Evolutionary conservation across 2,329 filamentous ascomycete genomes (phyloP).

Genomic region (Myotisia sp.): DNA sequence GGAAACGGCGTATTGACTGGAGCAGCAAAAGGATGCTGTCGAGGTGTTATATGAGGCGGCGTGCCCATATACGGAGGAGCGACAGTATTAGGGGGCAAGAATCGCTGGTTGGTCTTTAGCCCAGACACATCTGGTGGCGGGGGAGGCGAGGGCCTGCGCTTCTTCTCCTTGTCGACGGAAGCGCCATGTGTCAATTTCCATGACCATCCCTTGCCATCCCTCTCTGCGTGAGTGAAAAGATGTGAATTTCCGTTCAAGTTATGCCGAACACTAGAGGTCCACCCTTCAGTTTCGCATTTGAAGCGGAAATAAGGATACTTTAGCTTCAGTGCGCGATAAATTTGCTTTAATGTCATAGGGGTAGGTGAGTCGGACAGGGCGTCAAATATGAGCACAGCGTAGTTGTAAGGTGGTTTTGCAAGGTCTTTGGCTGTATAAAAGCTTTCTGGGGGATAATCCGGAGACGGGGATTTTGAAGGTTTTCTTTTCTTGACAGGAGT

Average conservation of each 20-base stretch:
- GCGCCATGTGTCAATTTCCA: slow-evolving; percentile 47
- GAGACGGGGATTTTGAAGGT: slow-evolving; percentile 45
- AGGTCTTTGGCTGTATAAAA: slow-evolving; percentile 50
- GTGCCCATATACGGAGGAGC: slow-evolving; percentile 22
- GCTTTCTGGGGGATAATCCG: slow-evolving; percentile 44
- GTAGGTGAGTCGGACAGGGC: slow-evolving; percentile 43
- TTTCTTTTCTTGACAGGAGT: slow-evolving; percentile 38
- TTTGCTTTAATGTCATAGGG: slow-evolving; percentile 50
- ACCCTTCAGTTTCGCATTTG: slow-evolving; percentile 49
- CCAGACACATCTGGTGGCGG: slow-evolving; percentile 20
- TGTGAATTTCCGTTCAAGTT: slow-evolving; percentile 45
- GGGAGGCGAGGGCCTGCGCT: slow-evolving; percentile 34
- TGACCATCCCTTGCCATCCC: slow-evolving; percentile 48
- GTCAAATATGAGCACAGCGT: slow-evolving; percentile 50
- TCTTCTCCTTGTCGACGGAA: slow-evolving; percentile 45
- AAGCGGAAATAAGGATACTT: slow-evolving; percentile 49
- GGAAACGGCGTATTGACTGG: slow-evolving; percentile 8
- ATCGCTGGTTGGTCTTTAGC: slow-evolving; percentile 25
- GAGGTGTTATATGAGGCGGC: slow-evolving; percentile 15
- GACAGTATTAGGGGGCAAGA: slow-evolving; percentile 24
- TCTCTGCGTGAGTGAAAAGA: slow-evolving; percentile 47
- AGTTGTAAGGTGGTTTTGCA: slow-evolving; percentile 47
- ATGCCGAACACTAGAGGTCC: slow-evolving; percentile 54
- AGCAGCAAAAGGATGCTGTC: slow-evolving; percentile 15
- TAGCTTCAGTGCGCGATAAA: slow-evolving; percentile 49